phyloP scores from a whole-genome alignment of 345 rosid species.

The Xanthoceras sorbifolium region DNA sequence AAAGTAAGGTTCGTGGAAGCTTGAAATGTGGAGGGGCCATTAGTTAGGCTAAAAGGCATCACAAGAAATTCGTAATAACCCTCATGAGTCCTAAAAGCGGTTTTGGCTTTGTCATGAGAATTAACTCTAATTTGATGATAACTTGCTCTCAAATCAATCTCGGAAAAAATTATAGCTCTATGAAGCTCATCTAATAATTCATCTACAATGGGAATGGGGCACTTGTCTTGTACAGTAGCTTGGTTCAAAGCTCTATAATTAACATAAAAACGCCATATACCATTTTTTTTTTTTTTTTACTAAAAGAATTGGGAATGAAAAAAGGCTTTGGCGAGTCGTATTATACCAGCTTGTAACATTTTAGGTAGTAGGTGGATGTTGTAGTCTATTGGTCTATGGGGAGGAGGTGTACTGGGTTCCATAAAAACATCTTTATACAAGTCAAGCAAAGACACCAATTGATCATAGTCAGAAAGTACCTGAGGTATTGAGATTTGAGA shows the following conservation, averaged over 20 bases:
- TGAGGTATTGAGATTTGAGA: too few relatives aligned
- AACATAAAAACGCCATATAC: not conserved
- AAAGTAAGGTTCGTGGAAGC: not conserved
- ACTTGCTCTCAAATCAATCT: not conserved
- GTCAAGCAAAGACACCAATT: too few relatives aligned
- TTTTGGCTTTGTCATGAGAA: not conserved
- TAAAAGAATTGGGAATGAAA: not conserved
- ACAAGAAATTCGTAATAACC: not conserved
- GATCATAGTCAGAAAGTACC: too few relatives aligned
- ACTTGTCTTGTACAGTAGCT: too few relatives aligned
- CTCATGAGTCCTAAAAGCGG: not conserved
- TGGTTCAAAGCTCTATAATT: too few relatives aligned
- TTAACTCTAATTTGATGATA: not conserved
- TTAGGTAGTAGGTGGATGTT: not conserved
- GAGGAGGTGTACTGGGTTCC: not conserved
- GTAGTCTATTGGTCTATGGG: not conserved
- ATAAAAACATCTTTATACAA: not conserved
- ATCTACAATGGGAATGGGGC: too few relatives aligned
- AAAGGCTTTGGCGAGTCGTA: not conserved
- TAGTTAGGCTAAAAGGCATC: too few relatives aligned
- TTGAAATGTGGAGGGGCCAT: not conserved
- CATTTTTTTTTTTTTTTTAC: slow-evolving; percentile 3
- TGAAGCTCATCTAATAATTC: too few relatives aligned
- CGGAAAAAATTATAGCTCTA: too few relatives aligned
- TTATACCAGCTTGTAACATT: not conserved